Conservation (phyloP, 257 asterid genomes). For the Mentha longifolia region DNA sequence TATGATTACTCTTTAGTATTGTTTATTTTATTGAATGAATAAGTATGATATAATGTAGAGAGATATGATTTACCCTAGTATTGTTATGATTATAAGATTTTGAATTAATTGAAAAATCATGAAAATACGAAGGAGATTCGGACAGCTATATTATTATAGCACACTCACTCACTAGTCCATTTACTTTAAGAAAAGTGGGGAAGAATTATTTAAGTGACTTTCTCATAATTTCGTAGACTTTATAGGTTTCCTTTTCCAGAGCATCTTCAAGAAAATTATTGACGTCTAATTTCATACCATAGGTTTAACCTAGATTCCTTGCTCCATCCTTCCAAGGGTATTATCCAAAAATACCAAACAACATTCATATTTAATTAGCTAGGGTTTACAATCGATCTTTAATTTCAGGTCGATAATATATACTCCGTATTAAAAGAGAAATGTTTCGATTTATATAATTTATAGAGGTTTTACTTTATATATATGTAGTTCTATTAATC, state of each 20-base stretch:
- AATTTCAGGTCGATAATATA: background rate
- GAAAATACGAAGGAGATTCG: background rate
- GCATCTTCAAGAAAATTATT: conserved; percentile 32
- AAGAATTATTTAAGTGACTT: conserved; percentile 36
- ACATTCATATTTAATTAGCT: background rate
- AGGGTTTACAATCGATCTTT: too few species aligned
- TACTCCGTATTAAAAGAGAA: too few species aligned
- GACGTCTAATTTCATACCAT: conserved; percentile 27
- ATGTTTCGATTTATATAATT: too few species aligned
- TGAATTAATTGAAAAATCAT: background rate
- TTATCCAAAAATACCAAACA: background rate
- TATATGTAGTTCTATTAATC: too few species aligned
- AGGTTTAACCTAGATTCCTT: conserved; percentile 22
- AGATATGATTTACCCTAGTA: too few species aligned
- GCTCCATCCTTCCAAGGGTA: background rate
- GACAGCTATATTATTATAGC: conserved; percentile 20
- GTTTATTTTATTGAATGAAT: too few species aligned
- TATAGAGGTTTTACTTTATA: too few species aligned
- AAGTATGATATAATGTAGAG: background rate
- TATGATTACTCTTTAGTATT: background rate
- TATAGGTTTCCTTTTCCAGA: conserved; percentile 38
- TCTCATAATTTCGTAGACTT: conserved; percentile 41
- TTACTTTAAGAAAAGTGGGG: conserved; percentile 36
- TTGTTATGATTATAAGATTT: background rate
- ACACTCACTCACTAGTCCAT: conserved; percentile 19